Conservation (phyloP, 2,329 filamentous ascomycete species). For the Penicillium decumbens region DNA sequence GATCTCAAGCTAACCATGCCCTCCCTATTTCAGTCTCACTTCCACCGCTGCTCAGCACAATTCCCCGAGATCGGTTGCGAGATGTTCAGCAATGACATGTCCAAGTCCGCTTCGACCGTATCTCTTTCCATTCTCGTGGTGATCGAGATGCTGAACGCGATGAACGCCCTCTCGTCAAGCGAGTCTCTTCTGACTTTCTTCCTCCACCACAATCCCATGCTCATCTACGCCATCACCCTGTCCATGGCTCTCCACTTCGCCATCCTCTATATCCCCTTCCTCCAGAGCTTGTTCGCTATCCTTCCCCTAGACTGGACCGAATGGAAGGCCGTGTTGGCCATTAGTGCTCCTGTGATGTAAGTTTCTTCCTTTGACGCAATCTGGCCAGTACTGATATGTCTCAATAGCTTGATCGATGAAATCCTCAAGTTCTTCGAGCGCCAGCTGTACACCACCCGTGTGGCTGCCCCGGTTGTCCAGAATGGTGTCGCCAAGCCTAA, state of each 20-base stretch:
- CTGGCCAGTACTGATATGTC: constrained; percentile 12
- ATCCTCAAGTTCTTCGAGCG: constrained; percentile 73
- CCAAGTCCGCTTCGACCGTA: constrained; percentile 86
- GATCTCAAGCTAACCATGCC: constrained; percentile 9
- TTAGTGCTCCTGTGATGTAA: constrained; percentile 91
- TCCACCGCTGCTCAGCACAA: constrained; percentile 82
- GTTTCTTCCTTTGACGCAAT: constrained; percentile 34
- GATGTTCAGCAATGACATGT: constrained; percentile 83
- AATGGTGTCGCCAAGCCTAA: constrained; percentile 37
- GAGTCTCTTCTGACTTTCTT: constrained; percentile 90
- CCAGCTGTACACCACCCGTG: constrained; percentile 49
- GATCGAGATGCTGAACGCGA: constrained; percentile 99
- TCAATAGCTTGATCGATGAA: constrained; percentile 70
- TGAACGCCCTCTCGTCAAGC: constrained; percentile 94
- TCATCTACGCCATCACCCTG: constrained; percentile 87
- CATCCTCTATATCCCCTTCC: constrained; percentile 82
- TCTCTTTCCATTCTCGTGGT: constrained; percentile 88
- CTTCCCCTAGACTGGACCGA: constrained; percentile 78
- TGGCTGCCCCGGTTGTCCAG: constrained; percentile 18
- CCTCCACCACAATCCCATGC: constrained; percentile 98
- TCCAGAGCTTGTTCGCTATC: constrained; percentile 87
- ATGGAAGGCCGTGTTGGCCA: constrained; percentile 84
- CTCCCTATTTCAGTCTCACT: constrained; percentile 56
- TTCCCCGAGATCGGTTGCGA: constrained; percentile 87
- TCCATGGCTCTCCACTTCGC: constrained; percentile 95